phyloP scores from a whole-genome alignment of 768 basidiomycete genomes.

The Russula earlei region DNA sequence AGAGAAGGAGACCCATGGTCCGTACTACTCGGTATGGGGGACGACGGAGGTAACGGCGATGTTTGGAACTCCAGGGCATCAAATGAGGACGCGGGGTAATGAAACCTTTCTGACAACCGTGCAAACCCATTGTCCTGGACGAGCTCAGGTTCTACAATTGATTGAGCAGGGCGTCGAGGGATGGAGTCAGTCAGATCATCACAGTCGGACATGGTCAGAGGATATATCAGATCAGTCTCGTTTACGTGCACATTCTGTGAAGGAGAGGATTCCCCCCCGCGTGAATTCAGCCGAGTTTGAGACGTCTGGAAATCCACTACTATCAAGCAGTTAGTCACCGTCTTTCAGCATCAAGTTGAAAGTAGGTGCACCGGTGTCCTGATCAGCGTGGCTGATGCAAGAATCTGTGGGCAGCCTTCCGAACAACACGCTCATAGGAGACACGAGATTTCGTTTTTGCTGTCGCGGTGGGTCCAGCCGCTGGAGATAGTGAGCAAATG shows the following conservation, averaged over 20 bases:
- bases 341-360: neutral
- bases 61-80: conserved; percentile 7
- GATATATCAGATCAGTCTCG: neutral
- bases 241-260: neutral
- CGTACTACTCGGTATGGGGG: conserved; percentile 8
- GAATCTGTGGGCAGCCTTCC: neutral
- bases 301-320: neutral
- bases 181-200: neutral
- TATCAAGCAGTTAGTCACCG: neutral
- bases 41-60: conserved; percentile 13
- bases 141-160: neutral
- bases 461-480: neutral
- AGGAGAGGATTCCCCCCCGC: neutral
- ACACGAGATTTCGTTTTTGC: neutral
- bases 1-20: neutral
- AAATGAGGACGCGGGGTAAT: neutral
- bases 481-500: neutral
- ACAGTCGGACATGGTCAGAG: neutral
- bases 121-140: neutral
- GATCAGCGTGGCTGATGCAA: neutral
- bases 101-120: neutral
- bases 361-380: neutral
- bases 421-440: neutral
- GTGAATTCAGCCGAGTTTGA: neutral
- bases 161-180: neutral